Conservation (phyloP, 2,329 filamentous ascomycete genomes). For the Penicillium sp. region DNA sequence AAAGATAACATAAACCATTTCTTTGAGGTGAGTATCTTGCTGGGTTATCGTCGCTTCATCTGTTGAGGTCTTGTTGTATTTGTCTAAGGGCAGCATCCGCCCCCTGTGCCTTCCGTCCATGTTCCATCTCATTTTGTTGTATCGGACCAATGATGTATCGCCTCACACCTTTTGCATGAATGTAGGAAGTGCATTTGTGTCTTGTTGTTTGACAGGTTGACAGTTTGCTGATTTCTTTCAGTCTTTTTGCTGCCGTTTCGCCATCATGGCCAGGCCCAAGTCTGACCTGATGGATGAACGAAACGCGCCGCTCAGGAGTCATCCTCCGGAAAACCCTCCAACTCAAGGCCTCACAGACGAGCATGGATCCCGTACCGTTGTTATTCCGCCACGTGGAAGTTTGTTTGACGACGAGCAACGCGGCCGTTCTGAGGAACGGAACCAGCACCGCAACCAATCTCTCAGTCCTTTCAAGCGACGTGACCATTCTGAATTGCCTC, state of each 20-base stretch:
- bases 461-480: not conserved
- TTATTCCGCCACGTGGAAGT: not conserved
- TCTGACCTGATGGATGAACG: not conserved
- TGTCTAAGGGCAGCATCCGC: not conserved
- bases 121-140: not conserved
- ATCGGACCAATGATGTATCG: not conserved
- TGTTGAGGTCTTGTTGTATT: not conserved
- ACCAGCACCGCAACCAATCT: not conserved
- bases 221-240: not conserved
- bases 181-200: not conserved
- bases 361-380: not conserved
- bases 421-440: not conserved
- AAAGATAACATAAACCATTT: not conserved
- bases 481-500: not conserved
- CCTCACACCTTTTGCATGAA: not conserved
- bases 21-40: not conserved
- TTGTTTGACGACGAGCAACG: not conserved
- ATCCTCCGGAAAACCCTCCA: not conserved
- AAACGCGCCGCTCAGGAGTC: not conserved
- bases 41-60: not conserved
- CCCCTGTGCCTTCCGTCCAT: not conserved
- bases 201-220: not conserved
- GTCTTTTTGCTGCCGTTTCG: not conserved
- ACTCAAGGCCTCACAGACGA: not conserved
- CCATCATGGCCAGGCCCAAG: conserved; percentile 1